Percentiles rank a stretch among this genome's conserved stretches.
Evolutionary conservation across 2,329 filamentous ascomycete genomes (phyloP).

Genomic region (Diaporthe sp.): DNA sequence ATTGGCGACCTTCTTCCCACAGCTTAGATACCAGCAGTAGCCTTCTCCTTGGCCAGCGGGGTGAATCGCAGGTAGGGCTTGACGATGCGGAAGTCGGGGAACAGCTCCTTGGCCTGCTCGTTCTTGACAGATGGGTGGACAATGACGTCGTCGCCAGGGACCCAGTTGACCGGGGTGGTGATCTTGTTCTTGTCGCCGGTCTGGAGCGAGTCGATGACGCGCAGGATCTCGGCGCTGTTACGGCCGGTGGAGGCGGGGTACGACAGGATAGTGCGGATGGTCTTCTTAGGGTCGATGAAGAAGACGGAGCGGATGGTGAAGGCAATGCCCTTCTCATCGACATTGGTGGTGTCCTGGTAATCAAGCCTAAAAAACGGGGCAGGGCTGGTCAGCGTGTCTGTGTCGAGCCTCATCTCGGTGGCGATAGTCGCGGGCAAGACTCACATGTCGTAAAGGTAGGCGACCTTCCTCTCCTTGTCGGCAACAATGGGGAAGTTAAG

Average conservation of each 20-base stretch:
- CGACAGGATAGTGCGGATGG: conserved; percentile 90
- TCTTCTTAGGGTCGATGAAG: conserved; percentile 94
- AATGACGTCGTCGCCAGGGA: conserved; percentile 90
- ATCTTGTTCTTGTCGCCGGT: conserved; percentile 89
- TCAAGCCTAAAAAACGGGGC: conserved; percentile 69
- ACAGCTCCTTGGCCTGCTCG: conserved; percentile 88
- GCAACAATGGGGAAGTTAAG: conserved; percentile 85
- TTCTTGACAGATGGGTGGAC: conserved; percentile 87
- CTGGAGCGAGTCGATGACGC: conserved; percentile 84
- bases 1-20: not conserved
- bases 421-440: conserved; percentile 45
- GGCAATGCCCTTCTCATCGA: conserved; percentile 85
- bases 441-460: conserved; percentile 84
- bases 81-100: conserved; percentile 80
- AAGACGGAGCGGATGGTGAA: conserved; percentile 97
- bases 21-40: conserved; percentile 50
- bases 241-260: conserved; percentile 93
- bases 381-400: not conserved
- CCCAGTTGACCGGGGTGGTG: conserved; percentile 93
- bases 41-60: conserved; percentile 70
- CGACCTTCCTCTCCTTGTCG: conserved; percentile 83
- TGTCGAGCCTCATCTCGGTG: not conserved
- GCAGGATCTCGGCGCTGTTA: conserved; percentile 84
- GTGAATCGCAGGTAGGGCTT: conserved; percentile 84
- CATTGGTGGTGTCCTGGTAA: conserved; percentile 85